Percentiles rank a stretch among this genome's conserved stretches.
Conservation (phyloP, 306 rosid species). For the Castanospermum australe region DNA sequence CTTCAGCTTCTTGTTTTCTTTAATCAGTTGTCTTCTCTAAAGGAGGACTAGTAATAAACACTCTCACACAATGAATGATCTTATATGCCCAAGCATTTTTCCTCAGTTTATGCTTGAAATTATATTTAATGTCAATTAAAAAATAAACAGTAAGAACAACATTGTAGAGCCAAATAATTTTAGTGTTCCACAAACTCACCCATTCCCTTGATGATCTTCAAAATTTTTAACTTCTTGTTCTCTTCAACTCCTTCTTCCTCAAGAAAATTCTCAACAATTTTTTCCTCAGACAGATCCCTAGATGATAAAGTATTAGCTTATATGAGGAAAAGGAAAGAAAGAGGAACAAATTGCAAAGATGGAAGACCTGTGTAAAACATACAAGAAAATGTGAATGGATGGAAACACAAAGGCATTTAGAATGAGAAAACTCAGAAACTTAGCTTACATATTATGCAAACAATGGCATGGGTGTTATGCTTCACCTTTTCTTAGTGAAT, state of each 20-base stretch:
- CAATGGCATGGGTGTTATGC: background rate
- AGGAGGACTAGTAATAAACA: no score
- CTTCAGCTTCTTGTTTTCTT: no score
- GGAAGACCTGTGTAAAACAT: background rate
- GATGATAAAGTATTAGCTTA: slow-evolving; percentile 10
- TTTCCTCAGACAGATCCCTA: slow-evolving; percentile 79
- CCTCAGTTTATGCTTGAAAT: background rate
- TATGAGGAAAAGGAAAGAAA: background rate
- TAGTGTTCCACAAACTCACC: slow-evolving; percentile 48
- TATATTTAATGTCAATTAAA: background rate
- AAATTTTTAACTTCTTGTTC: slow-evolving; percentile 48
- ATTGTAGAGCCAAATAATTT: background rate
- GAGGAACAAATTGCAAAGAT: background rate
- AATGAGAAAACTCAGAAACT: background rate
- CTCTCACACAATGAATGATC: no score
- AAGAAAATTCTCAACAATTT: slow-evolving; percentile 69
- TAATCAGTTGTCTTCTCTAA: no score
- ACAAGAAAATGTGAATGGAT: background rate
- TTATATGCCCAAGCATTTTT: background rate
- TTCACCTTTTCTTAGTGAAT: background rate
- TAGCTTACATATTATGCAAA: background rate
- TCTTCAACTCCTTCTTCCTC: slow-evolving; percentile 67
- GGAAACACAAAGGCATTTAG: background rate
- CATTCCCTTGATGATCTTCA: slow-evolving; percentile 70
- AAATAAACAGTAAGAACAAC: background rate